Percentiles rank a stretch among this genome's conserved stretches.
phyloP scores from a whole-genome alignment of 768 basidiomycete species.

The Leccinum boreale region DNA sequence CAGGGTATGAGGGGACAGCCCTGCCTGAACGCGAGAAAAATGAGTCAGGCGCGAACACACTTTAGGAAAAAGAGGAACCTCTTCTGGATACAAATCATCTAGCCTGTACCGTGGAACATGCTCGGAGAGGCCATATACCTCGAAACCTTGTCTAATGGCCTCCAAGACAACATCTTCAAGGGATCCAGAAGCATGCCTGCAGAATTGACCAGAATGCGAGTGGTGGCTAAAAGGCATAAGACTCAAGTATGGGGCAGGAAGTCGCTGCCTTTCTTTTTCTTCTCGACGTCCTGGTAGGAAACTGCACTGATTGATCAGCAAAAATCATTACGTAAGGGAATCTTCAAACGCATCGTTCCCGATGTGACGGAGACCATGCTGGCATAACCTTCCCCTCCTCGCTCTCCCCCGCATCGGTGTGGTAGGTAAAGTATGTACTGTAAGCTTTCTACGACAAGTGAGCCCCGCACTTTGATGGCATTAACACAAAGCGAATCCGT shows the following conservation, averaged over 20 bases:
- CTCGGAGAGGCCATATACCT: conserved; percentile 84
- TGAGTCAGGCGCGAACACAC: conserved; percentile 10
- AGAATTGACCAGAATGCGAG: conserved; percentile 93
- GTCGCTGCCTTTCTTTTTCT: neutral
- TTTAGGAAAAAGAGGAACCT: conserved; percentile 49
- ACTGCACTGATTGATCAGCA: neutral
- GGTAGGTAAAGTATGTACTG: neutral
- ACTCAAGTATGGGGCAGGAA: neutral
- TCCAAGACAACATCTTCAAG: conserved; percentile 80
- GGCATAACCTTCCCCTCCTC: neutral
- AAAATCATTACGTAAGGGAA: conserved; percentile 18
- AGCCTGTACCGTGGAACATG: conserved; percentile 86
- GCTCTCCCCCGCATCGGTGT: neutral
- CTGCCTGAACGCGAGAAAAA: conserved; percentile 42
- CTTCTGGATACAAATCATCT: conserved; percentile 91
- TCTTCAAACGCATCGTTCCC: neutral
- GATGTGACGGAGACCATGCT: neutral
- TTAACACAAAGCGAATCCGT: conserved; percentile 9
- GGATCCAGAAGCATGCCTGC: conserved; percentile 79
- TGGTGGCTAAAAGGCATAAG: conserved; percentile 75
- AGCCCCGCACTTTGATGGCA: conserved; percentile 26
- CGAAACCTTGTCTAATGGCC: conserved; percentile 77
- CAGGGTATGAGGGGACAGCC: conserved; percentile 50
- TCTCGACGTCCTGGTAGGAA: conserved; percentile 1
- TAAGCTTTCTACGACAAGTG: neutral